A percentile compares a stretch with the other conserved stretches of the same genome.
These are phyloP conservation scores for Epichloe scottii DNA, from an alignment of 2,329 filamentous ascomycete species.

Conservation along the genomic window DNA sequence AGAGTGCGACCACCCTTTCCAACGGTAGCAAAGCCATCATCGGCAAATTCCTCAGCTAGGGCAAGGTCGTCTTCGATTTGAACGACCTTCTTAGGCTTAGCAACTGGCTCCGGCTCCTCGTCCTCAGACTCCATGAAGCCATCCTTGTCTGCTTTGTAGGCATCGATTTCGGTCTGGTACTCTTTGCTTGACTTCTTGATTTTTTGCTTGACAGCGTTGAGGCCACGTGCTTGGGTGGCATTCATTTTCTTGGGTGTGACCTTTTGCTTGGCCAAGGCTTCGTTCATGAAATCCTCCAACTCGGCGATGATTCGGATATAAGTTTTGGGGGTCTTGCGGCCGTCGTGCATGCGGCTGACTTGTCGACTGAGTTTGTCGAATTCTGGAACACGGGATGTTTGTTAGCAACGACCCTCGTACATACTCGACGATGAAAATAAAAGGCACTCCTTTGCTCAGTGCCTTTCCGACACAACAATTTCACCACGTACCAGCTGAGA, in stretches of 20 bases:
- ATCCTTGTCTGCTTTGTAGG: conserved; percentile 75
- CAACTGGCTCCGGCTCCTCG: conserved; percentile 50
- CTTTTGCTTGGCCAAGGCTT: conserved; percentile 91
- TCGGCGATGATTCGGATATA: conserved; percentile 92
- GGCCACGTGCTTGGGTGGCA: conserved; percentile 80
- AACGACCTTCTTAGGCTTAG: conserved; percentile 29
- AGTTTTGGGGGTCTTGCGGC: conserved; percentile 71
- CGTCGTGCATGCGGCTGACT: conserved; percentile 63
- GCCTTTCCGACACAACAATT: not conserved
- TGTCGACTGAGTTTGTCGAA: conserved; percentile 91
- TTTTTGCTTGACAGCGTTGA: conserved; percentile 96
- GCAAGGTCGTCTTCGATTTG: conserved; percentile 32
- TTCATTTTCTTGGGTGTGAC: conserved; percentile 98
- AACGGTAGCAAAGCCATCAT: conserved; percentile 81
- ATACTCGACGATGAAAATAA: not conserved
- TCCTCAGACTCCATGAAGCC: conserved; percentile 77
- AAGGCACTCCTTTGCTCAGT: not conserved
- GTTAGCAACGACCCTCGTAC: conserved; percentile 6
- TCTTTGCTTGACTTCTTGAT: conserved; percentile 99
- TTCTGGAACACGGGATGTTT: conserved; percentile 38
- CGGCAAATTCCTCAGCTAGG: conserved; percentile 47
- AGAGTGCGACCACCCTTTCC: conserved; percentile 80
- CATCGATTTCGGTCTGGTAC: conserved; percentile 74
- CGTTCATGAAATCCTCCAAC: conserved; percentile 87
- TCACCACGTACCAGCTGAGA: conserved; percentile 60